Evolutionary conservation across 2,329 filamentous ascomycete genomes (phyloP), one percentile per base, ranked within the genome.

Genomic region (Gliomastix tumulicola): DNA sequence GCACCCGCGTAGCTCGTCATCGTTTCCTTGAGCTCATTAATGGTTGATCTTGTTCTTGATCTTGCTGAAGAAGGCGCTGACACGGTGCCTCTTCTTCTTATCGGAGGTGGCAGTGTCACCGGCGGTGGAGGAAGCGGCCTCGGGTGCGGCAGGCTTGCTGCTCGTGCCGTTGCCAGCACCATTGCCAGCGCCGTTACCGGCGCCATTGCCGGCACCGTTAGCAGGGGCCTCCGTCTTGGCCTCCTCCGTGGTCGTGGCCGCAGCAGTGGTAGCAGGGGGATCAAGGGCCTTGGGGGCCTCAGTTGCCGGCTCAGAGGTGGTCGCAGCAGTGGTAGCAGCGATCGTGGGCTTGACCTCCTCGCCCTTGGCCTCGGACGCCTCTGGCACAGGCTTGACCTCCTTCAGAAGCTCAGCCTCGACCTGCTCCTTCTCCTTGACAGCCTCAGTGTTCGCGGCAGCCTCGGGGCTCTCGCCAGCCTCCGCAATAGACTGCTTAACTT

Each of bases 391-490:
- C 56, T 72, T 68, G 42, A 80, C 70, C 56, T 84, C 75, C 45
- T 76, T 70, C 33, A 88, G 66, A 8, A 94, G 68, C 62, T 94
- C 83, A 19, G 75, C 59, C 65, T 94, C 87, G 6, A 88, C 70
- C 9, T 68, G 71, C 56, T 76, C 77, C 74, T 92, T 92, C 49
- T 89, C 84, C 43, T 74, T 63, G 7, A 92, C 84, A 15, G 80
- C 83, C 38, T 71, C 69, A 3, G 76, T 66, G 57, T 79, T 82
- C 38, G 74, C 73, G 23, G 83, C 76, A 22, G 86, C 86, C 60
- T 92, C 87, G 8, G 85, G 82, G 42, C 66, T 68, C 49, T 70
- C 57, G 37, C 76, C 73, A 17, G 83, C 72, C 49, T 73, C 66
- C 27, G 61, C 53, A 33, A 79, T 71, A 7, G 74, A 77, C 46